Percentiles rank a stretch among this genome's conserved stretches.
Conservation (phyloP, 331 rosid species). For the Rosa hybrid region DNA sequence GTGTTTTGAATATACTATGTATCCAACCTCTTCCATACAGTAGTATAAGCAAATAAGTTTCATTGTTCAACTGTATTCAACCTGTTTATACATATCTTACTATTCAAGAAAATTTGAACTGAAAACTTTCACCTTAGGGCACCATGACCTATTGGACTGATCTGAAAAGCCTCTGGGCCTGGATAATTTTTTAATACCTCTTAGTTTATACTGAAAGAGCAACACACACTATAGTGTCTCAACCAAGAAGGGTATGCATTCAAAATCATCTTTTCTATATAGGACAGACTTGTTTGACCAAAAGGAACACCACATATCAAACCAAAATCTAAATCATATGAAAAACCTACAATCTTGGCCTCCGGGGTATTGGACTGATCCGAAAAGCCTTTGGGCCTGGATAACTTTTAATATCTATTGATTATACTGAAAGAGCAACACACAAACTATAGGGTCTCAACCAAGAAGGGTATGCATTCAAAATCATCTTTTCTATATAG, state of each 20-base stretch:
- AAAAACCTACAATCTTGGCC: not conserved
- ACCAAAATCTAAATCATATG: not conserved
- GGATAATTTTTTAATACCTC: not conserved
- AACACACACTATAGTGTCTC: not conserved
- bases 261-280: not conserved
- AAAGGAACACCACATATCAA: not conserved
- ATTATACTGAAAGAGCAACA: no score
- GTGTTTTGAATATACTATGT: not conserved
- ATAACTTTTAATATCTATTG: no score
- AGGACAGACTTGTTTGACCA: not conserved
- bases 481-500: not conserved
- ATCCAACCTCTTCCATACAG: no score
- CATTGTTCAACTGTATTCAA: no score
- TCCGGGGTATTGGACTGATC: not conserved
- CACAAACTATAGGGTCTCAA: not conserved
- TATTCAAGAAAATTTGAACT: not conserved
- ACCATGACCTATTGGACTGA: not conserved
- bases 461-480: not conserved
- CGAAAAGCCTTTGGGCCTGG: no score
- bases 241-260: not conserved
- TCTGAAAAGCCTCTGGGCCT: not conserved
- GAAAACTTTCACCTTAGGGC: not conserved
- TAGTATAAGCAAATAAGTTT: no score
- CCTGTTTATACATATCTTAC: not conserved
- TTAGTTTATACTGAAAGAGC: slow-evolving; percentile 2